A percentile compares a stretch with the other conserved stretches of the same genome.
phyloP scores from a whole-genome alignment of 768 basidiomycete species.

The Mycena maculata region DNA sequence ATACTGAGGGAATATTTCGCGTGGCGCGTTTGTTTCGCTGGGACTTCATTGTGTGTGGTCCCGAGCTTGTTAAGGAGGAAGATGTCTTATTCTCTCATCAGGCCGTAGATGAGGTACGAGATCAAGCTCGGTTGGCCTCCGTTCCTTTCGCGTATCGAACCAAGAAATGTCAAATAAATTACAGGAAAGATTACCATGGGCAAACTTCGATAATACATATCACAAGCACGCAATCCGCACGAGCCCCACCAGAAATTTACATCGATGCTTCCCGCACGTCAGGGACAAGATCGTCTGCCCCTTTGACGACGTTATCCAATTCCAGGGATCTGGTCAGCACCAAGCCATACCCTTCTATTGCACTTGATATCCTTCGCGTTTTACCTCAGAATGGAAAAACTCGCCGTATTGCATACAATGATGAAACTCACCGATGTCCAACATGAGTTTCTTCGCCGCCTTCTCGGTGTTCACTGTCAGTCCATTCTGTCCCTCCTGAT shows the following conservation, averaged over 20 bases:
- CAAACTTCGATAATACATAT: slow-evolving; percentile 9
- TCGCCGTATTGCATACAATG: no score
- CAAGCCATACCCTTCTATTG: no score
- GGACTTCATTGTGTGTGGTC: slow-evolving; percentile 51
- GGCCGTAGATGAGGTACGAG: slow-evolving; percentile 44
- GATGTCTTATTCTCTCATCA: slow-evolving; percentile 50
- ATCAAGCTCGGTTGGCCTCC: background rate
- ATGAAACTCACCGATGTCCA: no score
- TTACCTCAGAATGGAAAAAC: no score
- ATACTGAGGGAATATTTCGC: slow-evolving; percentile 24
- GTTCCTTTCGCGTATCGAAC: background rate
- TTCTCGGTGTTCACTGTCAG: no score
- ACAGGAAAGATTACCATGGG: slow-evolving; percentile 2
- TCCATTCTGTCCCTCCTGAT: no score
- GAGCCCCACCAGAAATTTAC: slow-evolving; percentile 38
- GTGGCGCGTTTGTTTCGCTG: slow-evolving; percentile 40
- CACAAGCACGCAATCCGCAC: slow-evolving; percentile 14
- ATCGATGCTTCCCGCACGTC: slow-evolving; percentile 41
- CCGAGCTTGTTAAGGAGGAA: slow-evolving; percentile 54
- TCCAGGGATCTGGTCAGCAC: slow-evolving; percentile 1
- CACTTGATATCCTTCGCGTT: no score
- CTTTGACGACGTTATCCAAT: slow-evolving; percentile 16
- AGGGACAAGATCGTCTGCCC: slow-evolving; percentile 47
- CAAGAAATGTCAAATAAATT: background rate
- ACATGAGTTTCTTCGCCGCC: no score